Percentiles rank a stretch among this genome's conserved stretches.
These are phyloP conservation scores for Rhodotorula sp. DNA, from an alignment of 1,284 basidiomycete genomes.

Conservation along the genomic window DNA sequence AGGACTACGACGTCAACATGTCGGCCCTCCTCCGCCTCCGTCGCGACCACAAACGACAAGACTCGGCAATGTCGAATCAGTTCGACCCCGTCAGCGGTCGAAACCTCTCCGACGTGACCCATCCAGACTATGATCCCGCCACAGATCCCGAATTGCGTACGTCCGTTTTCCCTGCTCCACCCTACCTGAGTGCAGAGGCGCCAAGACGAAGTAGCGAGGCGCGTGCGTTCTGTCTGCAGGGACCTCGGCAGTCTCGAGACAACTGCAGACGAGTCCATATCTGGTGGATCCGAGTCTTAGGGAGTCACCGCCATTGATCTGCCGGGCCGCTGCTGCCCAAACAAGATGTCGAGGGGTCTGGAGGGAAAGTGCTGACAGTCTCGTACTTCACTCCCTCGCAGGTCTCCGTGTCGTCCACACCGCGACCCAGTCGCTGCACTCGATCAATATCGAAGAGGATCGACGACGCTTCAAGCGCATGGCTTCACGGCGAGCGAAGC, in stretches of 20 bases:
- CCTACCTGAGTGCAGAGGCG: not conserved
- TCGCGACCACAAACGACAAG: not conserved
- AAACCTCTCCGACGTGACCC: slow-evolving; percentile 31
- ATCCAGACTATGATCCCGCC: slow-evolving; percentile 38
- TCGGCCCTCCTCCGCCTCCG: slow-evolving; percentile 8
- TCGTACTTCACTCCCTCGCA: not conserved
- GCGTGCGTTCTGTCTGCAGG: too few species aligned
- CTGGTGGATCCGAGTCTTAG: too few species aligned
- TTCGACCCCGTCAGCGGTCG: slow-evolving; percentile 26
- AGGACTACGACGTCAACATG: not conserved
- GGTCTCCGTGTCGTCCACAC: slow-evolving; percentile 80
- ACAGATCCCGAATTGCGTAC: slow-evolving; percentile 40
- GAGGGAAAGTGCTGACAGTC: too few species aligned
- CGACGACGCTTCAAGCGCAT: slow-evolving; percentile 56
- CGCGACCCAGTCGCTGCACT: slow-evolving; percentile 80
- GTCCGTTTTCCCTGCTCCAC: not conserved
- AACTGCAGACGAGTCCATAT: too few species aligned
- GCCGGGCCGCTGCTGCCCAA: too few species aligned
- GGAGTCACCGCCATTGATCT: too few species aligned
- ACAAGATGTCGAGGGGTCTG: too few species aligned
- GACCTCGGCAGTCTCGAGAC: too few species aligned
- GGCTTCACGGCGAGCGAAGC: slow-evolving; percentile 18
- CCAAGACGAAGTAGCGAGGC: not conserved
- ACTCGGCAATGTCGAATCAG: slow-evolving; percentile 15
- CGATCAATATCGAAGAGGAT: slow-evolving; percentile 74